Conservation (phyloP, 495 filamentous ascomycete genomes). For the Coniosporium apollinis region DNA sequence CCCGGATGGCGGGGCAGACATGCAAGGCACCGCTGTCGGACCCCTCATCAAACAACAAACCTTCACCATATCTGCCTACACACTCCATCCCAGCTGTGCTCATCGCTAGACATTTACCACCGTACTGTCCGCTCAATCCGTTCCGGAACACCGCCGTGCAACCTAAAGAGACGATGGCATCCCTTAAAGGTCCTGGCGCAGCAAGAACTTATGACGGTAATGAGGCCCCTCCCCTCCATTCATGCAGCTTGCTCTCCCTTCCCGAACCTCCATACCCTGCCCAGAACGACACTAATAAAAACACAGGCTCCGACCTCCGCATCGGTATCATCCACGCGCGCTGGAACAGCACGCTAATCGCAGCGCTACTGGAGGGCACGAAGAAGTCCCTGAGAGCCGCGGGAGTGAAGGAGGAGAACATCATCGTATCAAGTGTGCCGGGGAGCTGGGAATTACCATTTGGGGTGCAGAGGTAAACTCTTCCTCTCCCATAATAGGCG, state of each 20-base stretch:
- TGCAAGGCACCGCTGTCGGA: no score
- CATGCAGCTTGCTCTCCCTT: conserved; percentile 1
- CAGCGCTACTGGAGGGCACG: conserved; percentile 58
- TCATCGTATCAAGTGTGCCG: conserved; percentile 74
- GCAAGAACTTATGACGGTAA: conserved; percentile 17
- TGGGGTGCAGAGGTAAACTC: conserved; percentile 67
- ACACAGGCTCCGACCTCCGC: conserved; percentile 58
- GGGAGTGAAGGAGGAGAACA: conserved; percentile 76
- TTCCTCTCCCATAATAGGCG: no score
- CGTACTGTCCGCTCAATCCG: no score
- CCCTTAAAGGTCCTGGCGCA: conserved; percentile 18
- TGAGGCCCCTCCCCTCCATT: background rate
- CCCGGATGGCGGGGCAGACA: no score
- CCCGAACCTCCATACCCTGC: conserved; percentile 5
- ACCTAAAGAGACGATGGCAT: no score
- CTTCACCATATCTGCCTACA: no score
- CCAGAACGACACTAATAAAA: background rate
- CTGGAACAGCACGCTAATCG: conserved; percentile 75
- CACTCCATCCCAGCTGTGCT: no score
- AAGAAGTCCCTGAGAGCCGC: conserved; percentile 42
- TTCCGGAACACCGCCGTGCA: no score
- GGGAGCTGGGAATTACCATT: conserved; percentile 88
- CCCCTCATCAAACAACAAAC: no score
- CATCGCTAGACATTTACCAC: no score
- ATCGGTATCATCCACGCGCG: conserved; percentile 90